Conservation (phyloP, 352 stramenopile genomes). For the Globisporangium nodosum region DNA sequence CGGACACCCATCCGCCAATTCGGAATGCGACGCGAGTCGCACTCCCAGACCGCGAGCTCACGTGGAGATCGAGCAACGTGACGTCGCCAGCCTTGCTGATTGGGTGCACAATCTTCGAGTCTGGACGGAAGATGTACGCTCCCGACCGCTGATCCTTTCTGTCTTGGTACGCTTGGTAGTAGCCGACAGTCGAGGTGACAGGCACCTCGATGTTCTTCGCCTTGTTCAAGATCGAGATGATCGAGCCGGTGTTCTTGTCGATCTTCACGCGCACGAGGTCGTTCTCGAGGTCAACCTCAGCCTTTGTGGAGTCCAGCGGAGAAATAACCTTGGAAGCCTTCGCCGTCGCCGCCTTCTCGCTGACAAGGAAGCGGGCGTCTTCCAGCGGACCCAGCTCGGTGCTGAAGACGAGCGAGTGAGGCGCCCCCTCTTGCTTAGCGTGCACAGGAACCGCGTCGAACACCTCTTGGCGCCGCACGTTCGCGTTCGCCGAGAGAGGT, state of each 20-base stretch:
- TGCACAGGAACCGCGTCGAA: constrained; percentile 54
- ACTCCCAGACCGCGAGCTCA: constrained; percentile 17
- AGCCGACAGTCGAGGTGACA: constrained; percentile 39
- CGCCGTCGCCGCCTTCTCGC: constrained; percentile 20
- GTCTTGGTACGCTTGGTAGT: constrained; percentile 63
- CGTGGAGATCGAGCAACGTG: constrained; percentile 39
- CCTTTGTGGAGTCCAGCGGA: constrained; percentile 4
- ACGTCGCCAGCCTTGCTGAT: constrained; percentile 25
- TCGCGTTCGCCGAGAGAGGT: constrained; percentile 29
- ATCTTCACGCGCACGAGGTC: constrained; percentile 49
- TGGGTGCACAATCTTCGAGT: constrained; percentile 60
- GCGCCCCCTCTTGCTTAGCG: constrained; percentile 35
- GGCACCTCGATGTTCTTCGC: constrained; percentile 56
- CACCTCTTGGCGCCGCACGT: constrained; percentile 34
- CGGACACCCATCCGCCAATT: constrained; percentile 85
- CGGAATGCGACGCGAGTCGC: constrained; percentile 57
- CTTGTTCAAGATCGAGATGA: constrained; percentile 71
- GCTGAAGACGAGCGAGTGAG: constrained; percentile 64
- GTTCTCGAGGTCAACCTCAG: constrained; percentile 55
- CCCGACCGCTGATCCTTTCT: constrained; percentile 81
- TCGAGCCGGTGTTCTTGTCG: constrained; percentile 38
- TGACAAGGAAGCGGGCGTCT: constrained; percentile 44
- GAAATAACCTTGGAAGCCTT: background rate
- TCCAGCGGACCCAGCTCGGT: constrained; percentile 51
- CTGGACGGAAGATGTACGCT: constrained; percentile 96